Conservation (phyloP, 495 filamentous ascomycete species). For the Penicillium bovifimosum region DNA sequence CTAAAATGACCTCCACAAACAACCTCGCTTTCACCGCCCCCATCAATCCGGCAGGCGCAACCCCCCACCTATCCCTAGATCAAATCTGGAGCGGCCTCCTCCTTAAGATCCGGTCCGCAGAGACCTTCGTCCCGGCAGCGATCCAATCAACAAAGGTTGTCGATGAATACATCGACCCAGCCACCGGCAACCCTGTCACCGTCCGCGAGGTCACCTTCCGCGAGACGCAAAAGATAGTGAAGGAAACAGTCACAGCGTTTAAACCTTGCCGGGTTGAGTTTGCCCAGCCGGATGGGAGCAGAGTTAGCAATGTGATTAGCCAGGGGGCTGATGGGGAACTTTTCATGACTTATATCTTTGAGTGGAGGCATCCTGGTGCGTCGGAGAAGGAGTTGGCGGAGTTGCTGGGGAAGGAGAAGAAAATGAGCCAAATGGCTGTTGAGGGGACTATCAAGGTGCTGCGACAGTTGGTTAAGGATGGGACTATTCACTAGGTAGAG, state of each 20-base stretch:
- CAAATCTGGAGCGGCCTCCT: slow-evolving; percentile 50
- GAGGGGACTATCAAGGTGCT: slow-evolving; percentile 31
- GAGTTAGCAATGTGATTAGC: slow-evolving; percentile 47
- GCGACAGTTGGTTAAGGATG: slow-evolving; percentile 29
- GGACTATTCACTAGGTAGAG: slow-evolving; percentile 5
- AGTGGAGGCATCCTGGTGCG: slow-evolving; percentile 41
- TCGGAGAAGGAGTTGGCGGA: slow-evolving; percentile 27
- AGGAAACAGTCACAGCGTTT: slow-evolving; percentile 24
- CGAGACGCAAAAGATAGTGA: slow-evolving; percentile 16
- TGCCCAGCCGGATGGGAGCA: slow-evolving; percentile 27
- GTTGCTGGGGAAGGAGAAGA: slow-evolving; percentile 25
- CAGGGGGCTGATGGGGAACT: slow-evolving; percentile 39
- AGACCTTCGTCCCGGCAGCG: slow-evolving; percentile 45
- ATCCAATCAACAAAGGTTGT: slow-evolving; percentile 40
- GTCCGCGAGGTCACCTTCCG: slow-evolving; percentile 24
- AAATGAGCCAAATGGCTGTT: slow-evolving; percentile 29
- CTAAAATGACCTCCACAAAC: slow-evolving; percentile 26
- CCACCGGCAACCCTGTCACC: slow-evolving; percentile 24
- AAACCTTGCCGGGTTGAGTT: slow-evolving; percentile 29
- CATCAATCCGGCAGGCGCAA: slow-evolving; percentile 44
- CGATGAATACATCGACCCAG: slow-evolving; percentile 28
- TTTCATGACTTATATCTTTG: slow-evolving; percentile 52
- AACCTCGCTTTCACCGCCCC: slow-evolving; percentile 45
- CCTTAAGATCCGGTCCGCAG: slow-evolving; percentile 44
- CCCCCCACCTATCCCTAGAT: slow-evolving; percentile 34